Conservation (phyloP, 2,329 filamentous ascomycete genomes). For the Diaporthe velutina region DNA sequence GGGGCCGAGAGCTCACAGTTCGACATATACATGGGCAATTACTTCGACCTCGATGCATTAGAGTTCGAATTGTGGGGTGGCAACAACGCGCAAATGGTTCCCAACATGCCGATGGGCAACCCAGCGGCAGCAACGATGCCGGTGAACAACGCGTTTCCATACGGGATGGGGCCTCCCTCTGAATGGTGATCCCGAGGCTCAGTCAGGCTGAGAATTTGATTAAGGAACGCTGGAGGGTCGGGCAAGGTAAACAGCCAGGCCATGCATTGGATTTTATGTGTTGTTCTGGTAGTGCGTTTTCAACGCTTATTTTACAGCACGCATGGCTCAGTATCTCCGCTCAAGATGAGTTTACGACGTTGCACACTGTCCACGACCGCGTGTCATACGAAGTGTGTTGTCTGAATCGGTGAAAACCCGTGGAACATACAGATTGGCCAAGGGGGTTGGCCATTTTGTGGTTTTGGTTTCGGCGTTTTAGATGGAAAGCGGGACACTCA, state of each 20-base stretch:
- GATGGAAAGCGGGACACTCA: slow-evolving; percentile 18
- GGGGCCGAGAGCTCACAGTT: slow-evolving; percentile 45
- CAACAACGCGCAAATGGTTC: slow-evolving; percentile 39
- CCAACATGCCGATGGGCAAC: slow-evolving; percentile 4
- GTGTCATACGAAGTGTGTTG: not conserved
- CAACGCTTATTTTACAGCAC: not conserved
- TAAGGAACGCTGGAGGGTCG: not conserved
- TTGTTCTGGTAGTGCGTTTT: slow-evolving; percentile 14
- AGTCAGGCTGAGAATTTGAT: not conserved
- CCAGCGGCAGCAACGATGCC: slow-evolving; percentile 5
- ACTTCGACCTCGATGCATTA: slow-evolving; percentile 57
- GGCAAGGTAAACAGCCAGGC: not conserved
- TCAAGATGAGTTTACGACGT: slow-evolving; percentile 12
- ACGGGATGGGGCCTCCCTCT: slow-evolving; percentile 41
- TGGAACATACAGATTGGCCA: slow-evolving; percentile 8
- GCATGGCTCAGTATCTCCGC: slow-evolving; percentile 25
- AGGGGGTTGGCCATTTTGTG: not conserved
- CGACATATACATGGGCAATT: slow-evolving; percentile 60
- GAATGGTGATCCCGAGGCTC: slow-evolving; percentile 41
- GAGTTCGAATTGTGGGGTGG: slow-evolving; percentile 61
- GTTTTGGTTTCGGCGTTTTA: slow-evolving; percentile 2
- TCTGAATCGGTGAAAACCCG: not conserved
- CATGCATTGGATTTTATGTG: not conserved
- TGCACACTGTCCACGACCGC: not conserved
- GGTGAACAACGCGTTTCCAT: slow-evolving; percentile 41